Conservation (phyloP, 202 grass and related monocot genomes). For the Elaeis oleifera region DNA sequence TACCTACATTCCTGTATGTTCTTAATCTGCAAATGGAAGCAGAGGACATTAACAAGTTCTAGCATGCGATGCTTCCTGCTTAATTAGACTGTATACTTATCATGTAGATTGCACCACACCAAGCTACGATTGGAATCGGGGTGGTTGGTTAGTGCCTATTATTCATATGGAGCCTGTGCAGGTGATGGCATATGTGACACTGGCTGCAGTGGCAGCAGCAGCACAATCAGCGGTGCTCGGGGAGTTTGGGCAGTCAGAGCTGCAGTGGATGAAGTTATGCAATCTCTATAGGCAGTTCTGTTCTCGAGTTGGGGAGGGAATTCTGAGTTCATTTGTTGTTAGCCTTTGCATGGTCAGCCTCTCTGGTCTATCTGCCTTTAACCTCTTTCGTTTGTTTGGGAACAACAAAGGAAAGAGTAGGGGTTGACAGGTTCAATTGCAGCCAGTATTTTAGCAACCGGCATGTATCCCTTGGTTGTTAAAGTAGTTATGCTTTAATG, state of each 20-base stretch:
- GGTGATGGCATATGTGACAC: conserved; percentile 56
- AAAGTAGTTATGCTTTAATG: no score
- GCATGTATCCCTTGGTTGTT: no score
- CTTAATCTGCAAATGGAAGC: no score
- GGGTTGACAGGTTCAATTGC: no score
- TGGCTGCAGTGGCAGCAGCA: conserved; percentile 50
- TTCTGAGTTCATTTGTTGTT: conserved; percentile 40
- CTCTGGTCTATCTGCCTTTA: conserved; percentile 67
- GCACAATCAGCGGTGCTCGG: conserved; percentile 49
- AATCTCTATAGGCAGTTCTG: conserved; percentile 72
- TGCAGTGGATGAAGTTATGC: conserved; percentile 97
- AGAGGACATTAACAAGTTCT: no score
- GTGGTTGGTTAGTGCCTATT: no score
- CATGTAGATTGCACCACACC: no score
- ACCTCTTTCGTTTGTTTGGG: conserved; percentile 84
- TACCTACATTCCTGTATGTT: no score
- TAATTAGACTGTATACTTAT: no score
- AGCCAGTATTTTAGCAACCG: no score
- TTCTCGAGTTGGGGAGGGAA: conserved; percentile 38
- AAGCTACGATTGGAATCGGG: no score
- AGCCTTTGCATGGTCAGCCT: conserved; percentile 39
- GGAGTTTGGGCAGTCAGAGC: conserved; percentile 54
- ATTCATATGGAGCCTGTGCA: conserved; percentile 12
- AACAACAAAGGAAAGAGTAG: background rate
- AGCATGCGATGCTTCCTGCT: no score